Conservation (phyloP, 352 stramenopile genomes). For the Pythium chondricola region DNA sequence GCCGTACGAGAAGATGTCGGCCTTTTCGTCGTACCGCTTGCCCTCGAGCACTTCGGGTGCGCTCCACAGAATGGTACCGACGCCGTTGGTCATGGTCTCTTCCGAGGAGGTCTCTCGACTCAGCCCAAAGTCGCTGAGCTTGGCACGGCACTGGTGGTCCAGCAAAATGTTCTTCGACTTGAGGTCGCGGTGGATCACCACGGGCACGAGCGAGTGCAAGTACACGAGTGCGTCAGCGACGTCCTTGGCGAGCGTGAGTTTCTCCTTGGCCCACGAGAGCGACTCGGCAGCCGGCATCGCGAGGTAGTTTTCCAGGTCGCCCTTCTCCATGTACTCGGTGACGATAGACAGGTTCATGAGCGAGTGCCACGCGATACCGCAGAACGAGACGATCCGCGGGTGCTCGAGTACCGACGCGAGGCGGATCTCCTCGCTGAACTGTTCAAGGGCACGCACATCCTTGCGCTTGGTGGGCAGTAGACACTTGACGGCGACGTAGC, state of each 20-base stretch:
- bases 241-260: constrained; percentile 50
- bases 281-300: constrained; percentile 27
- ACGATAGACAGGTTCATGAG: constrained; percentile 68
- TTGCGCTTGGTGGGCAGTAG: constrained; percentile 58
- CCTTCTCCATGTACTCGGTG: constrained; percentile 75
- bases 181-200: constrained; percentile 66
- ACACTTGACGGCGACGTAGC: constrained; percentile 77
- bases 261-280: constrained; percentile 52
- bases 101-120: constrained; percentile 58
- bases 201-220: constrained; percentile 54
- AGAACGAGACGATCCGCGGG: constrained; percentile 77
- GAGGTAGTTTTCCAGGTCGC: constrained; percentile 55
- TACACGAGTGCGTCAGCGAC: constrained; percentile 69
- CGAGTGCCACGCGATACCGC: constrained; percentile 74
- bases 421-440: constrained; percentile 78
- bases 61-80: constrained; percentile 71
- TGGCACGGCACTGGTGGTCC: constrained; percentile 49
- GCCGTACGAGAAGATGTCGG: constrained; percentile 71
- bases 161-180: constrained; percentile 76
- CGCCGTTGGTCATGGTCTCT: constrained; percentile 74
- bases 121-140: constrained; percentile 70
- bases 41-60: constrained; percentile 63
- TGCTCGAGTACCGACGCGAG: constrained; percentile 74
- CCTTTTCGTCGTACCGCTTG: constrained; percentile 73
- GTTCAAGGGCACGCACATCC: constrained; percentile 52